phyloP scores from a whole-genome alignment of 345 rosid species.

The Moricandia arvensis region DNA sequence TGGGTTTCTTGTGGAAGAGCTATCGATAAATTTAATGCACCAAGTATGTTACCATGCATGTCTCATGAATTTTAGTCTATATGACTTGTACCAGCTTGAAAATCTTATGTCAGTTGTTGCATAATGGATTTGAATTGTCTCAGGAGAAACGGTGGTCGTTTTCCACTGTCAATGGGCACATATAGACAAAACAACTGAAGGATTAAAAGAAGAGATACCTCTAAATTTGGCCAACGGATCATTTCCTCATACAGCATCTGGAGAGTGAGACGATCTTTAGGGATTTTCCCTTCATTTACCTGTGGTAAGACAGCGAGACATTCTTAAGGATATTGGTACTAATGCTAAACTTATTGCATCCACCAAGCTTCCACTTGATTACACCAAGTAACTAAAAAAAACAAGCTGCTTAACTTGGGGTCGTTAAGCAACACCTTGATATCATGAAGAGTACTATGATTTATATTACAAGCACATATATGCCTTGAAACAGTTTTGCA shows the following conservation, averaged over 20 bases:
- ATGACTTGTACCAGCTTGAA: background rate
- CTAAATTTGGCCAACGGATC: slow-evolving; percentile 87
- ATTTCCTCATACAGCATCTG: slow-evolving; percentile 81
- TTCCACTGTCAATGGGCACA: background rate
- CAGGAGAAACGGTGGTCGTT: background rate
- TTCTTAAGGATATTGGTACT: background rate
- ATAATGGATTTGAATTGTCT: background rate
- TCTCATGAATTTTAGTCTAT: background rate
- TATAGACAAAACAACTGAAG: background rate
- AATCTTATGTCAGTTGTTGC: background rate
- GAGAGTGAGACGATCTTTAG: slow-evolving; percentile 66
- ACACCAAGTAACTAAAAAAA: background rate
- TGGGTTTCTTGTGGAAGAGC: background rate
- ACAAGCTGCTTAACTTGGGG: background rate
- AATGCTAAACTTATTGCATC: background rate
- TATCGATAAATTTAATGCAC: background rate
- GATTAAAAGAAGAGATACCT: slow-evolving; percentile 45
- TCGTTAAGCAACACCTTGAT: background rate
- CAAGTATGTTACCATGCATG: background rate
- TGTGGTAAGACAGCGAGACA: slow-evolving; percentile 26
- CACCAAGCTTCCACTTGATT: background rate
- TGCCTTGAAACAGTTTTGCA: background rate
- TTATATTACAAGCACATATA: background rate
- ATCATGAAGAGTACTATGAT: background rate
- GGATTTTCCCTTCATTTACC: slow-evolving; percentile 87